A percentile compares a stretch with the other conserved stretches of the same genome.
phyloP scores from a whole-genome alignment of 148 eudicot genomes.

The Fagopyrum esculentum region DNA sequence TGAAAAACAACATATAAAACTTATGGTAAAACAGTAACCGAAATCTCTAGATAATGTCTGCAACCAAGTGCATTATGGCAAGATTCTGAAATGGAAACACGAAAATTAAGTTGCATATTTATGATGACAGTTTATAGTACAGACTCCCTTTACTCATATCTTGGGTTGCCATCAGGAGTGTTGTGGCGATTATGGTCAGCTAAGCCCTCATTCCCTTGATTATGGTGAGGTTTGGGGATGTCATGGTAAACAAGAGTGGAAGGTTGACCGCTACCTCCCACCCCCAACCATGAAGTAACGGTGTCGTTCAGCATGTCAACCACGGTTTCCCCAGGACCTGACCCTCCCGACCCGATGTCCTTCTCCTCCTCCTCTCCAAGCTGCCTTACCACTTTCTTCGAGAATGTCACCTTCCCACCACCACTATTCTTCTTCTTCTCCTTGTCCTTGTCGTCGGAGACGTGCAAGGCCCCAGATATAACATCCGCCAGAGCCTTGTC shows the following conservation, averaged over 20 bases:
- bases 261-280: not conserved
- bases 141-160: too few species aligned
- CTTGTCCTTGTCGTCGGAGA: not conserved
- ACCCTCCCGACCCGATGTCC: not conserved
- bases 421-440: not conserved
- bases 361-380: not conserved
- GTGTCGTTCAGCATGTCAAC: not conserved
- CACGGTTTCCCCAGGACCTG: not conserved
- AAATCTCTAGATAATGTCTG: too few species aligned
- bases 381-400: not conserved
- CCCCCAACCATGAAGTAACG: not conserved
- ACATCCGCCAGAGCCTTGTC: conserved; percentile 6
- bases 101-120: too few species aligned
- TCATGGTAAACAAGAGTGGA: not conserved
- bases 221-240: not conserved
- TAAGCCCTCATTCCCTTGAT: too few species aligned
- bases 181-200: too few species aligned
- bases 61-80: too few species aligned
- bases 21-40: too few species aligned
- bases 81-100: too few species aligned
- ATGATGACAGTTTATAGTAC: too few species aligned
- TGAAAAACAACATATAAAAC: too few species aligned
- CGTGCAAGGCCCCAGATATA: not conserved
- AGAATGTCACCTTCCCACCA: not conserved
- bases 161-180: too few species aligned